A percentile compares a stretch with the other conserved stretches of the same genome.
phyloP scores from a whole-genome alignment of 2,329 filamentous ascomycete species.

The Zelopaecilomyces penicillatus region DNA sequence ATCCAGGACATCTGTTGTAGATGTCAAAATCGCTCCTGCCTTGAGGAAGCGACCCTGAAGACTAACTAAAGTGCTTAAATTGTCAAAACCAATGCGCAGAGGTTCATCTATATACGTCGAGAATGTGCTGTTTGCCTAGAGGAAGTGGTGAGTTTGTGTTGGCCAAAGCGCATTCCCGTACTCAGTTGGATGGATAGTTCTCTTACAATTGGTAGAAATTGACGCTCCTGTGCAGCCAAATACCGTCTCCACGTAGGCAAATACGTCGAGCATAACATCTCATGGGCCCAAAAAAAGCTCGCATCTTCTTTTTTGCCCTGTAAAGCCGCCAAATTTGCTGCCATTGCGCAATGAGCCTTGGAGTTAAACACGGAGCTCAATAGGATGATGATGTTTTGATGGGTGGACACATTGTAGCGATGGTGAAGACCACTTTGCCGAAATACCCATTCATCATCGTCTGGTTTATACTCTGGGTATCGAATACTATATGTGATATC shows the following conservation, averaged over 20 bases:
- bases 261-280: slow-evolving; percentile 15
- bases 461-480: slow-evolving; percentile 20
- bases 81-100: slow-evolving; percentile 18
- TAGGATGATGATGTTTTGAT: slow-evolving; percentile 15
- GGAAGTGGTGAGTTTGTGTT: not conserved
- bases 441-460: slow-evolving; percentile 15
- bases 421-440: slow-evolving; percentile 21
- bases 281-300: slow-evolving; percentile 13
- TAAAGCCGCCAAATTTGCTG: not conserved
- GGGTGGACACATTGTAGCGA: slow-evolving; percentile 14
- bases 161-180: too few species aligned
- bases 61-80: slow-evolving; percentile 16
- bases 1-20: slow-evolving; percentile 12
- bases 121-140: slow-evolving; percentile 18
- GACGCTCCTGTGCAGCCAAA: slow-evolving; percentile 14
- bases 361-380: slow-evolving; percentile 19
- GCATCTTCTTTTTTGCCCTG: not conserved
- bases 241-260: slow-evolving; percentile 18
- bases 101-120: slow-evolving; percentile 20
- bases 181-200: not conserved
- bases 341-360: slow-evolving; percentile 10
- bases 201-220: slow-evolving; percentile 18
- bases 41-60: slow-evolving; percentile 19
- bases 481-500: slow-evolving; percentile 19
- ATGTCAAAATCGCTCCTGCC: slow-evolving; percentile 13